A percentile compares a stretch with the other conserved stretches of the same genome.
phyloP scores from a whole-genome alignment of 768 basidiomycete species.

The Royoungia palumana region DNA sequence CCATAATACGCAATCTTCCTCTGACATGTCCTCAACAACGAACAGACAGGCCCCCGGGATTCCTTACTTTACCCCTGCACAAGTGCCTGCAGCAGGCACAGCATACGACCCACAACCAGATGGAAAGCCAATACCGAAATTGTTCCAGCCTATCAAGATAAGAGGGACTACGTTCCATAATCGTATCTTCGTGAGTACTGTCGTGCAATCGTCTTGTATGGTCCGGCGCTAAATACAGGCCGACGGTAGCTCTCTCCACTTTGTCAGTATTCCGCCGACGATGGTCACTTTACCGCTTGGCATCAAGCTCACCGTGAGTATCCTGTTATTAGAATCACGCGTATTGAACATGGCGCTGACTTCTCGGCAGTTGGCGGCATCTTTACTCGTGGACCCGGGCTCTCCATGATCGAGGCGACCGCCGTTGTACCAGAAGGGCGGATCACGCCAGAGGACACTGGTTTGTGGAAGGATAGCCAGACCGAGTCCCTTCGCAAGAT shows the following conservation, averaged over 20 bases:
- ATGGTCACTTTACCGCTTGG: slow-evolving; percentile 54
- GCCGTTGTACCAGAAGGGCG: slow-evolving; percentile 58
- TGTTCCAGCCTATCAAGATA: slow-evolving; percentile 57
- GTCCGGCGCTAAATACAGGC: neutral
- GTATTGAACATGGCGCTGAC: neutral
- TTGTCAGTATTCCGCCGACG: slow-evolving; percentile 57
- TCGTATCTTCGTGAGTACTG: slow-evolving; percentile 46
- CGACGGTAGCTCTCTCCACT: slow-evolving; percentile 46
- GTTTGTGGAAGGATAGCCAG: slow-evolving; percentile 64
- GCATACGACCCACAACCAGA: slow-evolving; percentile 40
- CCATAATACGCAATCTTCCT: no score
- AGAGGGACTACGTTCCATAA: slow-evolving; percentile 52
- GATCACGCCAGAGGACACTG: slow-evolving; percentile 64
- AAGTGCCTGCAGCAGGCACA: slow-evolving; percentile 43
- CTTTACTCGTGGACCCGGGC: slow-evolving; percentile 50
- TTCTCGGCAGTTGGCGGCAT: slow-evolving; percentile 37
- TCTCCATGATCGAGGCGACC: slow-evolving; percentile 64
- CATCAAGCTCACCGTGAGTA: slow-evolving; percentile 47
- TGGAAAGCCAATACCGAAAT: slow-evolving; percentile 37
- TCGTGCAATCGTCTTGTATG: neutral
- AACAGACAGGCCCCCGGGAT: slow-evolving; percentile 42
- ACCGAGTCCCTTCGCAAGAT: slow-evolving; percentile 44
- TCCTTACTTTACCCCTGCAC: slow-evolving; percentile 47
- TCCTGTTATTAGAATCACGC: neutral
- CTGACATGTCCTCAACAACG: slow-evolving; percentile 2